Evolutionary conservation across 106 monocot species (phyloP).

Genomic region (Triglochin maritima): DNA sequence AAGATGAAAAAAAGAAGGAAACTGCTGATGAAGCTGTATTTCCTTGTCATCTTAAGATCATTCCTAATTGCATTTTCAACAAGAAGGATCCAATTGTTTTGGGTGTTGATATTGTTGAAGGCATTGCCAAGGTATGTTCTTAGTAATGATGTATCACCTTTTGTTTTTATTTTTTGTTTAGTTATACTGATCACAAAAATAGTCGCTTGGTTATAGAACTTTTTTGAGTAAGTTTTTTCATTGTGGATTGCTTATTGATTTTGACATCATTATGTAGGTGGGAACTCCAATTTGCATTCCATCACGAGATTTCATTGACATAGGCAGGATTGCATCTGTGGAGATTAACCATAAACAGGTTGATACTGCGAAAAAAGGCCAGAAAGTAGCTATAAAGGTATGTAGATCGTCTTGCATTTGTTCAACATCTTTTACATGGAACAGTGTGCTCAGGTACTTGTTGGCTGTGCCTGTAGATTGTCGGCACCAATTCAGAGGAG

Average conservation of each 20-base stretch:
- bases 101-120: slow-evolving; percentile 87
- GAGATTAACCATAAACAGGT: slow-evolving; percentile 93
- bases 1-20: slow-evolving; percentile 89
- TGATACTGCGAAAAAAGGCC: slow-evolving; percentile 79
- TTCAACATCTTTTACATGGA: neutral
- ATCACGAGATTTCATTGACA: slow-evolving; percentile 76
- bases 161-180: neutral
- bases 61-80: slow-evolving; percentile 89
- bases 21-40: slow-evolving; percentile 93
- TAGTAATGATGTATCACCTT: neutral
- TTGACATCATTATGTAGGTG: slow-evolving; percentile 32
- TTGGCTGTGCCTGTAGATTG: slow-evolving; percentile 33
- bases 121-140: slow-evolving; percentile 58
- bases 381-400: slow-evolving; percentile 94
- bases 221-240: neutral
- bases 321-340: slow-evolving; percentile 77
- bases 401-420: neutral
- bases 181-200: neutral
- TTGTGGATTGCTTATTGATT: slow-evolving; percentile 1
- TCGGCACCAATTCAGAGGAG: slow-evolving; percentile 55
- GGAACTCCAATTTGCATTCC: slow-evolving; percentile 90
- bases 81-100: slow-evolving; percentile 98
- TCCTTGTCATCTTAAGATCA: slow-evolving; percentile 88
- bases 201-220: neutral
- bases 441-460: neutral